A percentile compares a stretch with the other conserved stretches of the same genome.
Conservation (phyloP, 371 early-diverging fungal species). For the Zychaea mexicana region DNA sequence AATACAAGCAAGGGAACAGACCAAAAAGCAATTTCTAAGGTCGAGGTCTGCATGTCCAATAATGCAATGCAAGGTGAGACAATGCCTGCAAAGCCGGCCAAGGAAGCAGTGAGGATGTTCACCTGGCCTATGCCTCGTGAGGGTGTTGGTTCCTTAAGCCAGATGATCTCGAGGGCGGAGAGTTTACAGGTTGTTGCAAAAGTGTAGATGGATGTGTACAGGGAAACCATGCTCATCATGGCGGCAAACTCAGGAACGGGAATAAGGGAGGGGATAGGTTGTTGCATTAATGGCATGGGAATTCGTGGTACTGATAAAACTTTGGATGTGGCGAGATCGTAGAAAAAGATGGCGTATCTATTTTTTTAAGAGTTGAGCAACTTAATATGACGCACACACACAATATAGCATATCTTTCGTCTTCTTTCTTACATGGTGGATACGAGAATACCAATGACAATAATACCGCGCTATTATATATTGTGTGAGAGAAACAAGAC, state of each 20-base stretch:
- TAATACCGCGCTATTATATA: conserved; percentile 24
- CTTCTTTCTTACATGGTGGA: conserved; percentile 24
- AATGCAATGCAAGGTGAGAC: conserved; percentile 23
- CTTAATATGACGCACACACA: too few species aligned
- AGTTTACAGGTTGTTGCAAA: conserved; percentile 16
- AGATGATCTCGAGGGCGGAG: conserved; percentile 7
- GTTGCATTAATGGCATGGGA: conserved; percentile 17
- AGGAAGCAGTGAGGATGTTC: background rate
- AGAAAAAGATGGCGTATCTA: conserved; percentile 26
- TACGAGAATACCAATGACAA: conserved; percentile 23
- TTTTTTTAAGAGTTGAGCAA: too few species aligned
- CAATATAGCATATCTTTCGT: background rate
- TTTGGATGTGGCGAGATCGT: conserved; percentile 16
- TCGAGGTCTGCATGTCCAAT: conserved; percentile 9
- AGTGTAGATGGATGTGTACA: conserved; percentile 18
- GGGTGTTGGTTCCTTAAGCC: conserved; percentile 10
- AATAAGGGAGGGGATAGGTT: conserved; percentile 6
- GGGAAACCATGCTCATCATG: conserved; percentile 12
- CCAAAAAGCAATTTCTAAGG: conserved; percentile 35
- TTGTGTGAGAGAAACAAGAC: background rate
- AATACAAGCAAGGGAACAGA: conserved; percentile 24
- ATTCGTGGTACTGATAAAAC: conserved; percentile 24
- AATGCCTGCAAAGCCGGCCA: conserved; percentile 7
- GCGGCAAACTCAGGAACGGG: conserved; percentile 17
- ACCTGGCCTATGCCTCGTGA: conserved; percentile 8